Conservation (phyloP, 169 alveolate species). For the Eimeria maxima region DNA sequence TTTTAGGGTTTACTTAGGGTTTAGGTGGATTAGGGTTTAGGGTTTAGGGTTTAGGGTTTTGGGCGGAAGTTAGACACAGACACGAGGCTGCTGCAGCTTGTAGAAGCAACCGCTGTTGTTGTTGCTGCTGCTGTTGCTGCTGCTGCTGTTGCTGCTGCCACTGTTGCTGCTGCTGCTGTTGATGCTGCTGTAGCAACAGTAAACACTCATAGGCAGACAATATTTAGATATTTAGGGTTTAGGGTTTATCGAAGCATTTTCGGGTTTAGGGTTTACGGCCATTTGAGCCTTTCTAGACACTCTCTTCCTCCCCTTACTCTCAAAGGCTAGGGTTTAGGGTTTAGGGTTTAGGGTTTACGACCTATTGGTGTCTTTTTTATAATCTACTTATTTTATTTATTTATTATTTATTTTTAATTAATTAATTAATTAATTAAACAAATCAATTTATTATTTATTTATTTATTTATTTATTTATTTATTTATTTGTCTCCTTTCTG, state of each 20-base stretch:
- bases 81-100: neutral
- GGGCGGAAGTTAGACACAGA: neutral
- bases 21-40: neutral
- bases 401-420: neutral
- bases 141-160: neutral
- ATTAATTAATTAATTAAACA: too few species aligned
- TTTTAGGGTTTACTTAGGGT: neutral
- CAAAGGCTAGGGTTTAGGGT: neutral
- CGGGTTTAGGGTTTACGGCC: too few species aligned
- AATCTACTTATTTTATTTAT: neutral
- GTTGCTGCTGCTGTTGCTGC: neutral
- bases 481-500: neutral
- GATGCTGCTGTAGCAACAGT: neutral
- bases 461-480: too few species aligned
- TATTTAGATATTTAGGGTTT: neutral
- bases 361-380: neutral
- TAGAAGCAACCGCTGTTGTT: neutral
- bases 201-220: neutral
- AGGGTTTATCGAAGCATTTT: neutral
- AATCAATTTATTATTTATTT: too few species aligned
- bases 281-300: too few species aligned
- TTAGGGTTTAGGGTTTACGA: neutral
- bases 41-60: neutral
- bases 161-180: neutral
- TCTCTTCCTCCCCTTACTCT: too few species aligned